Evolutionary conservation across 1,284 basidiomycete species (phyloP).

Genomic region (Rhodotorula sp.): DNA sequence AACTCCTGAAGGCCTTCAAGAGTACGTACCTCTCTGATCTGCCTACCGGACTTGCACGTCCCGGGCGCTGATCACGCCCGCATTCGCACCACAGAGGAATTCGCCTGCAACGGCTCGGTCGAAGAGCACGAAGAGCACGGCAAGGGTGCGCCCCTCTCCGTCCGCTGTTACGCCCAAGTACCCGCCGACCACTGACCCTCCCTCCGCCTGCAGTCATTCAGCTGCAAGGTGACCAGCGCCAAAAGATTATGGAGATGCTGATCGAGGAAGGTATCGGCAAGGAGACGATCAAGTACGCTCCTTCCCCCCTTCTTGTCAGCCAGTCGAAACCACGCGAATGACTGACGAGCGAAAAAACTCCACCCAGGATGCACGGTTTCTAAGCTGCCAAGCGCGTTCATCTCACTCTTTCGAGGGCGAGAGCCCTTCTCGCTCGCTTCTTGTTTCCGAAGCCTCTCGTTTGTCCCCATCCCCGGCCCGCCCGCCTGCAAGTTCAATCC

Average conservation of each 20-base stretch:
- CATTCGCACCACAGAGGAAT: constrained; percentile 63
- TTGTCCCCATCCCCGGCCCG: too few relatives aligned
- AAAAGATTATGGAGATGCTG: constrained; percentile 85
- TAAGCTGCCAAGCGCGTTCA: constrained; percentile 48
- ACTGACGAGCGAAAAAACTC: too few relatives aligned
- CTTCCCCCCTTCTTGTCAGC: not conserved
- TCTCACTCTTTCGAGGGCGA: not conserved
- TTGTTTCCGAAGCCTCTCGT: too few relatives aligned
- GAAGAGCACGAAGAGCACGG: constrained; percentile 97
- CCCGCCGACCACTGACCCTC: not conserved
- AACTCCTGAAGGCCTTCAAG: constrained; percentile 98
- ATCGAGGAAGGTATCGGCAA: constrained; percentile 58
- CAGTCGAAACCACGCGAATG: too few relatives aligned
- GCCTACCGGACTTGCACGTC: too few relatives aligned
- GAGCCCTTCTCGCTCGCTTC: too few relatives aligned
- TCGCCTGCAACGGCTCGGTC: constrained; percentile 98
- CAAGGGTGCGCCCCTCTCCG: constrained; percentile 51
- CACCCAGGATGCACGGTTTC: constrained; percentile 75
- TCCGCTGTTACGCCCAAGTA: too few relatives aligned
- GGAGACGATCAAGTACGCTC: constrained; percentile 22
- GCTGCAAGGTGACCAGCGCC: constrained; percentile 96
- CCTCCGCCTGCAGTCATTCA: constrained; percentile 70
- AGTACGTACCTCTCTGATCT: constrained; percentile 56
- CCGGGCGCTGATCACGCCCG: too few relatives aligned
- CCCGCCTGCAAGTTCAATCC: too few relatives aligned